Conservation (phyloP, 805 yeast genomes). For the Novakomyces olei region DNA sequence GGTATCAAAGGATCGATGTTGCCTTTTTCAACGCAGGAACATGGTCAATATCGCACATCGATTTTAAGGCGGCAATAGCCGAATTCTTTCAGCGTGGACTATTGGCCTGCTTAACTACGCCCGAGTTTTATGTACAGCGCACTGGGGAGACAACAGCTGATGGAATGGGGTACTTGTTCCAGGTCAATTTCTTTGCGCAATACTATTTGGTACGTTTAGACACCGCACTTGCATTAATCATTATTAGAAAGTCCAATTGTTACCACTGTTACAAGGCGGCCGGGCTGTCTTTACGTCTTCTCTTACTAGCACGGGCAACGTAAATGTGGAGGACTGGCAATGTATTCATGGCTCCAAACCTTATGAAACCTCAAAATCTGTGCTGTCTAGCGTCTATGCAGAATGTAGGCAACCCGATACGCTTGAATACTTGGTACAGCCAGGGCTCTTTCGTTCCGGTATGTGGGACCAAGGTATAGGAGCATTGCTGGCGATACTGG, state of each 20-base stretch:
- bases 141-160: constrained; percentile 58
- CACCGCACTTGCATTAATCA: background rate
- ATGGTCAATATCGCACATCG: constrained; percentile 66
- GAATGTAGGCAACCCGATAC: constrained; percentile 9
- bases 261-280: background rate
- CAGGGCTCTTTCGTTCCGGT: constrained; percentile 77
- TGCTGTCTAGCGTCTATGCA: constrained; percentile 25
- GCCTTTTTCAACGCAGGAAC: constrained; percentile 77
- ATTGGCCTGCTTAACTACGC: constrained; percentile 65
- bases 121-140: constrained; percentile 64
- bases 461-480: constrained; percentile 49
- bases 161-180: constrained; percentile 70
- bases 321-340: background rate
- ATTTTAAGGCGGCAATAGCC: constrained; percentile 72
- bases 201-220: constrained; percentile 36
- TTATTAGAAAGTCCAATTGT: background rate
- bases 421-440: constrained; percentile 70
- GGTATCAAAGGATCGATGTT: constrained; percentile 49
- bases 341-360: constrained; percentile 22
- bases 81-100: constrained; percentile 39
- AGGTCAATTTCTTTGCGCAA: constrained; percentile 93
- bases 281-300: no score
- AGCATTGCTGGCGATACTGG: constrained; percentile 67
- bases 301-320: no score
- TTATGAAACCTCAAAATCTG: constrained; percentile 80